Percentiles rank a stretch among this genome's conserved stretches.
Conservation (phyloP, 1,284 basidiomycete species). For the Cutaneotrichosporon dermatis region DNA sequence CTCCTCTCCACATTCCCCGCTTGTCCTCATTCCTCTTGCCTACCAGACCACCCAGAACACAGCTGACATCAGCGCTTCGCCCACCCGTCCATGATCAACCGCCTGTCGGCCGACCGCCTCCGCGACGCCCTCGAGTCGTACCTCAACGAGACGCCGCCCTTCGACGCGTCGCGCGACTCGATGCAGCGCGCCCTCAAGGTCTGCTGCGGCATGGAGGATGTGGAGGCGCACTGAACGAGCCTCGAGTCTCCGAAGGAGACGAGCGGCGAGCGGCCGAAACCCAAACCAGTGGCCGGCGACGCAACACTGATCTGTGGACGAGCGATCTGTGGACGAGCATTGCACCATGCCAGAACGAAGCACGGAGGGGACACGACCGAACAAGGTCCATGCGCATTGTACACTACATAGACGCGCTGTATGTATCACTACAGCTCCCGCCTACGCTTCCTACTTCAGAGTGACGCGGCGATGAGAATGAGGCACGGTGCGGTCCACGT, state of each 20-base stretch:
- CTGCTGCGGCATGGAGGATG: conserved; percentile 20
- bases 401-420: not conserved
- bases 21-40: not conserved
- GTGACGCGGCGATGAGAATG: no score
- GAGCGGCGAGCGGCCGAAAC: no score
- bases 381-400: not conserved
- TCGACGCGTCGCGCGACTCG: conserved; percentile 13
- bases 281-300: no score
- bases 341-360: no score
- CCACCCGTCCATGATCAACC: conserved; percentile 8
- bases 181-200: conserved; percentile 18
- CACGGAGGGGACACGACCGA: not conserved
- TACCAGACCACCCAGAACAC: not conserved
- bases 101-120: conserved; percentile 16
- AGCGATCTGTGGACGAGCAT: no score
- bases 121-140: conserved; percentile 19
- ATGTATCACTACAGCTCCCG: not conserved
- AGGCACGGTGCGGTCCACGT: no score
- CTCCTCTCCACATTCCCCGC: no score
- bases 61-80: conserved; percentile 8
- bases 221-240: not conserved
- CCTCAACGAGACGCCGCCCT: conserved; percentile 20
- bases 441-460: no score
- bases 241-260: no score
- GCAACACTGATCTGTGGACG: no score